Conservation (phyloP, 1,284 basidiomycete species). For the Fistulina hepatica region DNA sequence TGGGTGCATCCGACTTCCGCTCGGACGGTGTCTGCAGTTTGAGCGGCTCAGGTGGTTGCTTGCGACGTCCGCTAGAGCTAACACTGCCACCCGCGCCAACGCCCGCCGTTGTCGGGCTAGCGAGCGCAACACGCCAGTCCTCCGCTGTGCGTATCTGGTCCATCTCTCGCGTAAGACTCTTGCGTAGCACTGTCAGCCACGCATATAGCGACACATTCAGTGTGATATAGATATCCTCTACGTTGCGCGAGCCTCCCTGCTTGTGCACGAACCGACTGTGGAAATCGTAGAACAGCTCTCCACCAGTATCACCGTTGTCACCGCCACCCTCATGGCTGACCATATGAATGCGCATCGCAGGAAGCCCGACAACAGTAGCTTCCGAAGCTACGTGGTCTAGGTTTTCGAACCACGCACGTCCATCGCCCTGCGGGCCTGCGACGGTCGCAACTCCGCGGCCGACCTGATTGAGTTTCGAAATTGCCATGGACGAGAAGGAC, state of each 20-base stretch:
- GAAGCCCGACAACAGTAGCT: slow-evolving; percentile 65
- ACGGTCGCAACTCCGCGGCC: slow-evolving; percentile 35
- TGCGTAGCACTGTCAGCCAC: slow-evolving; percentile 66
- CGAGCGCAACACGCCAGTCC: slow-evolving; percentile 37
- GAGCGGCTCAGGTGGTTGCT: slow-evolving; percentile 11
- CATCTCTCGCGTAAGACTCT: slow-evolving; percentile 64
- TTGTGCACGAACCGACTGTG: slow-evolving; percentile 54
- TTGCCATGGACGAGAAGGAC: slow-evolving; percentile 62
- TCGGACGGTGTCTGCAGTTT: slow-evolving; percentile 7
- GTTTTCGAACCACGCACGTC: slow-evolving; percentile 41
- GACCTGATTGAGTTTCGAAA: slow-evolving; percentile 56
- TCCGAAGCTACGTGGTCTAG: slow-evolving; percentile 49
- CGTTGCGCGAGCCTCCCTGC: slow-evolving; percentile 35
- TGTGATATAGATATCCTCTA: slow-evolving; percentile 71
- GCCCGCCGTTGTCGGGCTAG: slow-evolving; percentile 15
- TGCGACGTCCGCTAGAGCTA: slow-evolving; percentile 13
- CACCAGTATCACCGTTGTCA: slow-evolving; percentile 44
- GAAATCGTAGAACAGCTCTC: slow-evolving; percentile 54
- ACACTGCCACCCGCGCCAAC: background rate
- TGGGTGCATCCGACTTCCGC: slow-evolving; percentile 1
- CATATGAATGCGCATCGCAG: slow-evolving; percentile 73
- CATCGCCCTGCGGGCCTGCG: slow-evolving; percentile 30
- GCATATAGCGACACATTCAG: slow-evolving; percentile 71
- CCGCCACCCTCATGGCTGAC: slow-evolving; percentile 44
- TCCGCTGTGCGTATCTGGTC: slow-evolving; percentile 52